Conservation (phyloP, 371 early-diverging fungal genomes). For the Syncephalis fuscata region DNA sequence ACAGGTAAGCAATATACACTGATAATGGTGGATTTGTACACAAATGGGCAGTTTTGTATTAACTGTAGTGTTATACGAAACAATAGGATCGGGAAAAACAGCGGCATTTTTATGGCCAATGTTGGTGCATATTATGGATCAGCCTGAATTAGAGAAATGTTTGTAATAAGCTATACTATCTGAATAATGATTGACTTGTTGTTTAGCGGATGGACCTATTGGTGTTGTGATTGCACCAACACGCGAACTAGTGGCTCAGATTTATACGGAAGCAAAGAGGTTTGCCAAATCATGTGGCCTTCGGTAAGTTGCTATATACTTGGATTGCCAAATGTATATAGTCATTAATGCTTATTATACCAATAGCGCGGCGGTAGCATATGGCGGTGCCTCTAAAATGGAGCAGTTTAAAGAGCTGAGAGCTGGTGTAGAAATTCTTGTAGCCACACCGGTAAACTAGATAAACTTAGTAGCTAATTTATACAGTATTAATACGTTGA, state of each 20-base stretch:
- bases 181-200: not conserved
- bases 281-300: conserved; percentile 60
- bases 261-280: conserved; percentile 61
- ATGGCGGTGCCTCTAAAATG: conserved; percentile 82
- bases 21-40: too few species aligned
- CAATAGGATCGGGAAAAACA: conserved; percentile 53
- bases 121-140: conserved; percentile 76
- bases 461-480: conserved; percentile 41
- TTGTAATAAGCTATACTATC: not conserved
- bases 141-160: conserved; percentile 37
- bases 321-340: conserved; percentile 1
- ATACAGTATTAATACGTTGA: conserved; percentile 25
- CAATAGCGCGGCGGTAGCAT: conserved; percentile 47
- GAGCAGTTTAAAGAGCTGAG: conserved; percentile 80
- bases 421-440: conserved; percentile 68
- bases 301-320: conserved; percentile 10
- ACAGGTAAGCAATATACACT: conserved; percentile 38
- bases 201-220: conserved; percentile 38
- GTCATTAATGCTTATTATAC: not conserved
- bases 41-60: too few species aligned
- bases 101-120: conserved; percentile 66
- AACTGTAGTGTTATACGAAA: too few species aligned
- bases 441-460: conserved; percentile 64
- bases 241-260: conserved; percentile 83
- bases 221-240: conserved; percentile 67